phyloP scores from a whole-genome alignment of 352 stramenopile species.

The Aphanomyces euteiches region DNA sequence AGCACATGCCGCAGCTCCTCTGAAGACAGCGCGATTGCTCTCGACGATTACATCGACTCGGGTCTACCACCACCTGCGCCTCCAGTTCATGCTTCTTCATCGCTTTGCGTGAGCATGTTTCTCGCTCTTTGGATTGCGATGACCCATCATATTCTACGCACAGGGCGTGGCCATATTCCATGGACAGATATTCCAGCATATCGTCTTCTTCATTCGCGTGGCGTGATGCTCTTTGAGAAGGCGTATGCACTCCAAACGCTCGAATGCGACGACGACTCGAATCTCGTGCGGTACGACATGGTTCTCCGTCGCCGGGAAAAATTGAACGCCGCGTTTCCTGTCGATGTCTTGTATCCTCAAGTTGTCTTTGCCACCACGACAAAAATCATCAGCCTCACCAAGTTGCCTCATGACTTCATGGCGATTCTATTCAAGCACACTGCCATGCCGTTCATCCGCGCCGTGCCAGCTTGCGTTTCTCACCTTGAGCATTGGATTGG shows the following conservation, averaged over 20 bases:
- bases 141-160: conserved; percentile 24
- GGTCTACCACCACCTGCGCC: neutral
- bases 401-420: neutral
- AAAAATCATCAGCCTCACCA: conserved; percentile 12
- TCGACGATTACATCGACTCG: conserved; percentile 1
- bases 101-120: conserved; percentile 20
- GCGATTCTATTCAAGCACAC: conserved; percentile 18
- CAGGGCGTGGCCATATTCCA: conserved; percentile 20
- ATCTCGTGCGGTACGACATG: conserved; percentile 16
- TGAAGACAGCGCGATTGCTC: neutral
- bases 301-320: conserved; percentile 1
- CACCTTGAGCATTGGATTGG: conserved; percentile 19
- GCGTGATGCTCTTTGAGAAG: conserved; percentile 18
- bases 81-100: neutral
- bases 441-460: neutral
- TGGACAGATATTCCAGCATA: conserved; percentile 14
- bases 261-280: conserved; percentile 27
- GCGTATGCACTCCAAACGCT: conserved; percentile 16
- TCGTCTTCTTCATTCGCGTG: neutral
- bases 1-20: neutral
- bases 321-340: conserved; percentile 4
- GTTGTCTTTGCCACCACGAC: conserved; percentile 22
- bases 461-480: neutral
- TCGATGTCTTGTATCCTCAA: conserved; percentile 16
- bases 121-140: conserved; percentile 18